These are phyloP conservation scores for Aquilaria malaccensis DNA, from an alignment of 345 rosid genomes.

Conservation along the genomic window DNA sequence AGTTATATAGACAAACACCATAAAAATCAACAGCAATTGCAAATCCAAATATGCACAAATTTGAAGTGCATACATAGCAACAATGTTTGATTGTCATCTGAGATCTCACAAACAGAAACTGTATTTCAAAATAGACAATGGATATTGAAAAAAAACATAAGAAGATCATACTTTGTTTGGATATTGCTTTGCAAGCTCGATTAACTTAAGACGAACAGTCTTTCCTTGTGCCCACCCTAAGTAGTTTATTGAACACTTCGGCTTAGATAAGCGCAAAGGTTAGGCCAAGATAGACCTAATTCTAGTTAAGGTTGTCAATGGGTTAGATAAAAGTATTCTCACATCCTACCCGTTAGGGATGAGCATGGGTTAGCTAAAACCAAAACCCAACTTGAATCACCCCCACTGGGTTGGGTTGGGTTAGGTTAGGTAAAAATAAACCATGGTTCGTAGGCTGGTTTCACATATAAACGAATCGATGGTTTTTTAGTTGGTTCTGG, in stretches of 20 bases:
- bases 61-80: not conserved
- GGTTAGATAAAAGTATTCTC: too few relatives aligned
- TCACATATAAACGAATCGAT: too few relatives aligned
- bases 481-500: too few relatives aligned
- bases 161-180: conserved; percentile 61
- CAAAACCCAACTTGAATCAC: too few relatives aligned
- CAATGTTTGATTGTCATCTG: not conserved
- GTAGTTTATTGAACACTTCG: conserved; percentile 83
- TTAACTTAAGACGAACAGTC: conserved; percentile 72
- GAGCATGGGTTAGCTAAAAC: too few relatives aligned
- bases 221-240: conserved; percentile 93
- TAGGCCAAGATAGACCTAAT: conserved; percentile 37
- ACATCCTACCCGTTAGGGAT: too few relatives aligned
- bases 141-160: not conserved
- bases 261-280: conserved; percentile 71
- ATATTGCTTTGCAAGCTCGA: conserved; percentile 74
- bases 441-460: too few relatives aligned
- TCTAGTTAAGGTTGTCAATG: conserved; percentile 32
- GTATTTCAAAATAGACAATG: not conserved
- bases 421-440: too few relatives aligned
- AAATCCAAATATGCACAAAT: conserved; percentile 4
- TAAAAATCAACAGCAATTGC: not conserved
- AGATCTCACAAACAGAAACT: not conserved
- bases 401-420: too few relatives aligned
- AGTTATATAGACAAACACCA: not conserved